phyloP scores from a whole-genome alignment of 1,139 yeast species.

The Pichia sp. region DNA sequence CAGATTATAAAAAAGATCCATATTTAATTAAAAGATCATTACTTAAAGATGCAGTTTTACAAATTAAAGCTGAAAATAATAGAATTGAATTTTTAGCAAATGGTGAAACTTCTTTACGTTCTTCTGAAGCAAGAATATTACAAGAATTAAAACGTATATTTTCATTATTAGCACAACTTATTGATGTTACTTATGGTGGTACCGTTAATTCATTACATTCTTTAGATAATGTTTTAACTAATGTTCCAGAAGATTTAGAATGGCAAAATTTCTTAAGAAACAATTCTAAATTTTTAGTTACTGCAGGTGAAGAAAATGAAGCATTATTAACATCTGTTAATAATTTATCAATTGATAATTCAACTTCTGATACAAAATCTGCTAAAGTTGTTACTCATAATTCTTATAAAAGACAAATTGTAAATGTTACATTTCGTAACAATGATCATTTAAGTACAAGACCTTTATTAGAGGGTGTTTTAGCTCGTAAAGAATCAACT shows the following conservation, averaged over 20 bases:
- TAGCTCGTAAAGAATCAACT: conserved; percentile 39
- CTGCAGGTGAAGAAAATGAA: conserved; percentile 14
- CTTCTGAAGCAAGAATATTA: conserved; percentile 39
- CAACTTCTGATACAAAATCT: conserved; percentile 3
- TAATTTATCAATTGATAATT: conserved; percentile 4
- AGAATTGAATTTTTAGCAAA: conserved; percentile 38
- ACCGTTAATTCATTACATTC: conserved; percentile 28
- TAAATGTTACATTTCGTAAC: conserved; percentile 34
- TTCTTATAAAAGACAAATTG: conserved; percentile 33
- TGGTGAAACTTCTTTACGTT: conserved; percentile 36
- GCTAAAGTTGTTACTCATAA: conserved; percentile 16
- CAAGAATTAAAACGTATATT: conserved; percentile 37
- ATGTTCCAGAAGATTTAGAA: conserved; percentile 35
- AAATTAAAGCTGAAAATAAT: conserved; percentile 39
- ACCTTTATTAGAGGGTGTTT: conserved; percentile 43
- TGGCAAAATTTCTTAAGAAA: conserved; percentile 37
- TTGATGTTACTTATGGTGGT: conserved; percentile 28
- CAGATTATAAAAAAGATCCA: conserved; percentile 40
- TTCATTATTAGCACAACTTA: conserved; percentile 27
- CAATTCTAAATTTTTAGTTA: conserved; percentile 30
- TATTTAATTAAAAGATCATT: conserved; percentile 36
- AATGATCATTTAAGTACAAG: conserved; percentile 34
- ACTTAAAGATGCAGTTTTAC: conserved; percentile 34
- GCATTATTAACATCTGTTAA: conserved; percentile 1
- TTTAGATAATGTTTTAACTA: conserved; percentile 30